A percentile compares a stretch with the other conserved stretches of the same genome.
Evolutionary conservation across 441 rosid species (phyloP).

Genomic region (Geranium incanum): DNA sequence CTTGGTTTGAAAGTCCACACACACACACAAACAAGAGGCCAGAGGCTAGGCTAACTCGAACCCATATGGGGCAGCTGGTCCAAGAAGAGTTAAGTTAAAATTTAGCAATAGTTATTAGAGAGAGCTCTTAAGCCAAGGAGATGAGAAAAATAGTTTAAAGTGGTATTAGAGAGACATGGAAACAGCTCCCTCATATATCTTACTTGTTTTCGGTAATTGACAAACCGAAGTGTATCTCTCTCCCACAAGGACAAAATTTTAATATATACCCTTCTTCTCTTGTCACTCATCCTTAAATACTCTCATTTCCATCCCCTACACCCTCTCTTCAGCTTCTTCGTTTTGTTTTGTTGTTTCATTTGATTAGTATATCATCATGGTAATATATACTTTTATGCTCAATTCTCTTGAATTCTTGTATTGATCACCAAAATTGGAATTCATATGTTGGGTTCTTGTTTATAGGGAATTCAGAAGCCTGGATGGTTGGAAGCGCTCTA

Average conservation of each 20-base stretch:
- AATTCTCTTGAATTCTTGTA: background rate
- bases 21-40: constrained; percentile 4
- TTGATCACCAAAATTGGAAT: background rate
- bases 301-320: constrained; percentile 32
- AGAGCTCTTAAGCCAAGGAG: constrained; percentile 65
- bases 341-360: constrained; percentile 17
- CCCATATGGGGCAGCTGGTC: constrained; percentile 27
- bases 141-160: constrained; percentile 40
- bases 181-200: constrained; percentile 52
- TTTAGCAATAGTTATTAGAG: constrained; percentile 21
- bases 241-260: constrained; percentile 38
- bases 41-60: background rate
- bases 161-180: constrained; percentile 44
- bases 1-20: background rate
- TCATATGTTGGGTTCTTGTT: background rate
- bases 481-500: constrained; percentile 90
- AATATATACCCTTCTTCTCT: constrained; percentile 37
- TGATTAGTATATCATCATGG: constrained; percentile 44
- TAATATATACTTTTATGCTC: constrained; percentile 8
- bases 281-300: constrained; percentile 68
- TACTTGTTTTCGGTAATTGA: constrained; percentile 27
- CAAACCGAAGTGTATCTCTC: constrained; percentile 31
- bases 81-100: constrained; percentile 33
- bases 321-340: constrained; percentile 20
- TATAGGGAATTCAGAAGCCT: constrained; percentile 69